Evolutionary conservation across 257 asterid species (phyloP).

Genomic region (Fraxinus quadrangulata): DNA sequence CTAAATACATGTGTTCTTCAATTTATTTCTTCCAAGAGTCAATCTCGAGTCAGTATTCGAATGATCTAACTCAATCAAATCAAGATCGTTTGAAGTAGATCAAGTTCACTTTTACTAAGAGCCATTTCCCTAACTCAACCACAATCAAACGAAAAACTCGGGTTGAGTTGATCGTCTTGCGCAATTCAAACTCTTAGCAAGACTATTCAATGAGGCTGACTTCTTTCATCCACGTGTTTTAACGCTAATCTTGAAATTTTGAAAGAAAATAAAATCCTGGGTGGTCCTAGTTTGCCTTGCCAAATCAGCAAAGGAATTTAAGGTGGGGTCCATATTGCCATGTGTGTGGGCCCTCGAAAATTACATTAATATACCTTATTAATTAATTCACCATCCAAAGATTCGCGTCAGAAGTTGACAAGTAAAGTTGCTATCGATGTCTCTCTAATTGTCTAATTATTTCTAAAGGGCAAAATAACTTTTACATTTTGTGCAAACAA

Average conservation of each 20-base stretch:
- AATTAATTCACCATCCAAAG: constrained; percentile 31
- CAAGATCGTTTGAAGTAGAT: background rate
- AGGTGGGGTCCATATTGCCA: constrained; percentile 16
- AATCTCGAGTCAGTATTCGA: background rate
- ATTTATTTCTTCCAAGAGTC: background rate
- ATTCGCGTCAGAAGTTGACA: constrained; percentile 36
- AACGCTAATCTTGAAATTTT: background rate
- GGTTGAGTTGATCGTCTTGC: background rate
- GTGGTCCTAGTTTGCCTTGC: background rate
- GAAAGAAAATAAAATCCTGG: background rate
- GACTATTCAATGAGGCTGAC: background rate
- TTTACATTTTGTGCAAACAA: background rate
- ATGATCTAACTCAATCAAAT: background rate
- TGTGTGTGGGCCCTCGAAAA: constrained; percentile 1
- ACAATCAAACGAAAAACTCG: background rate
- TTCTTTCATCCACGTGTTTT: background rate
- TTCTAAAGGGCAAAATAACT: background rate
- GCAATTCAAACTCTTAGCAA: no score
- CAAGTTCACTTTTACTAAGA: background rate
- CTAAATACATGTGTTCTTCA: no score
- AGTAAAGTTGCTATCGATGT: constrained; percentile 26
- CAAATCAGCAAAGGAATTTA: constrained; percentile 27
- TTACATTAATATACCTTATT: background rate
- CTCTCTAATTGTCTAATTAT: background rate
- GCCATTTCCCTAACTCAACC: background rate